These are phyloP conservation scores for Carex myosuroides DNA, from an alignment of 176 grass and related monocot genomes.

Conservation along the genomic window DNA sequence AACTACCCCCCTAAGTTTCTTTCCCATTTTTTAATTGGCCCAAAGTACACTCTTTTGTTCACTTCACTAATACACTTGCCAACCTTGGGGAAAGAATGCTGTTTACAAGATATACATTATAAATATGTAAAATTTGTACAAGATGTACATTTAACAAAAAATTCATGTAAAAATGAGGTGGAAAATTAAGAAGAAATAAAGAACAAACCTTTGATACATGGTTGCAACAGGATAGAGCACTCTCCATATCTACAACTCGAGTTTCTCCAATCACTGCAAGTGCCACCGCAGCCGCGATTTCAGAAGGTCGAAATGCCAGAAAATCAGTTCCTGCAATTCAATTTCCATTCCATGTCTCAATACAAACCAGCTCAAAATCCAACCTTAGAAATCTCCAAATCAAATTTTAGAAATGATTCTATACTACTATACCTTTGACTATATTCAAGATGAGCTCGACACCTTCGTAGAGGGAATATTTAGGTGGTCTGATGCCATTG, in stretches of 20 bases:
- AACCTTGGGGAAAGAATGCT: not conserved
- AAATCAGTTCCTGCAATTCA: constrained; percentile 42
- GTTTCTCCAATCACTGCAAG: constrained; percentile 28
- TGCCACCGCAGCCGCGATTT: constrained; percentile 49
- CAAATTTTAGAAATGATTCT: not conserved
- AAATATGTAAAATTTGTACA: too few relatives aligned
- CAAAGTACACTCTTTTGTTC: not conserved
- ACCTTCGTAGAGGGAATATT: constrained; percentile 28
- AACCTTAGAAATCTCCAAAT: not conserved
- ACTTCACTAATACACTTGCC: not conserved
- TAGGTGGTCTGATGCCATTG: constrained; percentile 22
- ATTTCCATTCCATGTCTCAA: not conserved
- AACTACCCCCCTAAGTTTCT: not conserved
- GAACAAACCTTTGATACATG: constrained; percentile 53
- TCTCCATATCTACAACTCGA: constrained; percentile 28
- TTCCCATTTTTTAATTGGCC: not conserved
- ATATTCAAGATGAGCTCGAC: constrained; percentile 45
- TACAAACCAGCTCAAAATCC: not conserved
- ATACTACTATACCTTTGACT: constrained; percentile 56
- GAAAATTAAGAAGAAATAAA: not conserved
- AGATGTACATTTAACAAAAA: not conserved
- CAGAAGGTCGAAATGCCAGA: constrained; percentile 62
- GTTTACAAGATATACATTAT: not conserved
- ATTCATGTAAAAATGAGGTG: not conserved
- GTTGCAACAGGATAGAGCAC: constrained; percentile 31